A percentile compares a stretch with the other conserved stretches of the same genome.
These are phyloP conservation scores for Bruguiera sexangula DNA, from an alignment of 345 rosid genomes.

Conservation along the genomic window DNA sequence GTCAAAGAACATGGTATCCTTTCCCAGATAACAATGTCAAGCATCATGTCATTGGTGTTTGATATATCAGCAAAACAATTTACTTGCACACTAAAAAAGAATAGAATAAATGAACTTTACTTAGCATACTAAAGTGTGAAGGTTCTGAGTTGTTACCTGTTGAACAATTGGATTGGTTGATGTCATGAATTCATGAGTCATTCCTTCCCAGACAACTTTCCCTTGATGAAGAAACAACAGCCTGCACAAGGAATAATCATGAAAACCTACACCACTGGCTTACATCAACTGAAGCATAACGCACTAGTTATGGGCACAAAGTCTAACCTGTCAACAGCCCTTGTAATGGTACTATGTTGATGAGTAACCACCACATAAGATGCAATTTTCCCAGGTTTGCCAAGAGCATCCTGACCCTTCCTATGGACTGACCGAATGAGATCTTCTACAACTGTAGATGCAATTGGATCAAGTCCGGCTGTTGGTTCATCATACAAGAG, in stretches of 20 bases:
- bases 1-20: too few species aligned
- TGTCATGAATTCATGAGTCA: slow-evolving; percentile 78
- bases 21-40: background rate
- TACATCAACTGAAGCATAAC: background rate
- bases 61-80: background rate
- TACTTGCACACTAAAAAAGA: background rate
- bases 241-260: slow-evolving; percentile 35
- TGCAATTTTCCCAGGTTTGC: slow-evolving; percentile 73
- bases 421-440: slow-evolving; percentile 84
- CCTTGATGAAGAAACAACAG: slow-evolving; percentile 90
- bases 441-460: slow-evolving; percentile 99
- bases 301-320: slow-evolving; percentile 4
- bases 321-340: slow-evolving; percentile 93
- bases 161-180: slow-evolving; percentile 79
- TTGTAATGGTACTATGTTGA: slow-evolving; percentile 90
- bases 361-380: slow-evolving; percentile 92
- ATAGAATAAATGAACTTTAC: background rate
- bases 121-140: background rate
- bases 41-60: background rate
- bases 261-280: background rate
- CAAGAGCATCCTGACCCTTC: slow-evolving; percentile 51
- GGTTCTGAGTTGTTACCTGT: slow-evolving; percentile 45
- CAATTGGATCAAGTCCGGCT: slow-evolving; percentile 98
- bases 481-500: slow-evolving; percentile 93
- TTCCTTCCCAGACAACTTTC: slow-evolving; percentile 88